phyloP scores from a whole-genome alignment of 2,329 filamentous ascomycete genomes.

The Acrocalymma vagum region DNA sequence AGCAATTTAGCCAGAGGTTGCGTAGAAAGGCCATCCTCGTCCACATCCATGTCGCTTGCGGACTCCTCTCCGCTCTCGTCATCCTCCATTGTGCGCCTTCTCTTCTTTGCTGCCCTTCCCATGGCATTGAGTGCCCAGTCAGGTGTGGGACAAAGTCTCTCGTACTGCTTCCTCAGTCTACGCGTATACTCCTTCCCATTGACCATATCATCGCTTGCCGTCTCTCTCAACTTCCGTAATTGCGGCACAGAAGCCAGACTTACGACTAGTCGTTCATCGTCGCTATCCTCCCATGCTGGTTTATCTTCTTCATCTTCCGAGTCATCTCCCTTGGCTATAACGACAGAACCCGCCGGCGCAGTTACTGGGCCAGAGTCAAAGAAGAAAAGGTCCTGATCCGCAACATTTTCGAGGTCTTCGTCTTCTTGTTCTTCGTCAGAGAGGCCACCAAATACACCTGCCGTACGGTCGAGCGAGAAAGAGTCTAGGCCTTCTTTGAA shows the following conservation, averaged over 20 bases:
- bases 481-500: conserved; percentile 79
- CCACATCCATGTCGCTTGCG: conserved; percentile 64
- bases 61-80: conserved; percentile 56
- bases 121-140: conserved; percentile 65
- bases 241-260: conserved; percentile 80
- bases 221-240: conserved; percentile 82
- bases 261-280: conserved; percentile 86
- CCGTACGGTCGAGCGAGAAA: conserved; percentile 56
- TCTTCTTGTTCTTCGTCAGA: conserved; percentile 57
- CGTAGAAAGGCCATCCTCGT: conserved; percentile 63
- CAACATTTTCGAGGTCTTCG: conserved; percentile 66
- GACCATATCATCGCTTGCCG: conserved; percentile 85
- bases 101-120: conserved; percentile 54
- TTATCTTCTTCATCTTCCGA: conserved; percentile 51
- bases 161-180: conserved; percentile 80
- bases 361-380: conserved; percentile 71
- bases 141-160: conserved; percentile 67
- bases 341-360: conserved; percentile 49
- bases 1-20: conserved; percentile 83
- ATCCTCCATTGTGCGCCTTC: conserved; percentile 53
- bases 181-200: conserved; percentile 85
- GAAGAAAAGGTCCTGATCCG: conserved; percentile 87
- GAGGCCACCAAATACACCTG: conserved; percentile 30
- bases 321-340: conserved; percentile 50
- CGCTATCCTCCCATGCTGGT: conserved; percentile 91